Base-by-base conservation (phyloP, 352 stramenopile genomes). In the Achlya hypogyna region DNA sequence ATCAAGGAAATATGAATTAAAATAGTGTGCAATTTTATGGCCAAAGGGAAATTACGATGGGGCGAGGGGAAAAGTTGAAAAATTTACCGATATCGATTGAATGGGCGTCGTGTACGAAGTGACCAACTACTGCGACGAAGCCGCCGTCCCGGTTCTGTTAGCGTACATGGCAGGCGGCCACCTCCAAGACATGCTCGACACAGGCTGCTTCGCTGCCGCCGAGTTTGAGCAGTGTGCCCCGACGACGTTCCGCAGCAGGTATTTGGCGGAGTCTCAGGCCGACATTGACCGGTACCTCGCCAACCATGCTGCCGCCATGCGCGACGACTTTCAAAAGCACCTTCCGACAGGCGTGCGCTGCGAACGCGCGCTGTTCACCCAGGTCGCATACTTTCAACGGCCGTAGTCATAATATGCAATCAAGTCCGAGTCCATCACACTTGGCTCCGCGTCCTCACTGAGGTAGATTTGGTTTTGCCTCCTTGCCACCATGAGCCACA, bases 141-240 rank as follows among this genome's bases (percentile, higher is more conserved):
- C 0, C 22, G 22, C 5, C 49, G 49, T 25, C 22, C 22, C 49
- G 22, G 22, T 25, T 16, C 12, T 60, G 25, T 12, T 42, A 27
- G 20, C 25, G 23, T 60, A 60, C 51, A 60, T 60, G 25, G 5
- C 23, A 9, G 29, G 29, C n/a, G 51, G 51, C 27, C 51, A 60
- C 29, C 27, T 40, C 27, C 27, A 60, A 29, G 51, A 60, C 29
- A 60, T 60, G 51, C 29, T 60, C 6, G 29, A 38, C 25, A 60
- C 29, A 31, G 51, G 51, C 25, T 60, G 51, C 51, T 60, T 60
- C 29, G 43, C 25, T 16, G 43, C 40, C 27, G 25, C 51, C n/a
- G 51, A 60, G 51, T 60, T 60, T 42, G 51, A 60, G 29, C 51
- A 38, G 51, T 60, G 51, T 20, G 28, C 4, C 16, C 29, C 27